Evolutionary conservation across 2,329 filamentous ascomycete species (phyloP).

Genomic region (Phaeosphaeriaceae sp.): DNA sequence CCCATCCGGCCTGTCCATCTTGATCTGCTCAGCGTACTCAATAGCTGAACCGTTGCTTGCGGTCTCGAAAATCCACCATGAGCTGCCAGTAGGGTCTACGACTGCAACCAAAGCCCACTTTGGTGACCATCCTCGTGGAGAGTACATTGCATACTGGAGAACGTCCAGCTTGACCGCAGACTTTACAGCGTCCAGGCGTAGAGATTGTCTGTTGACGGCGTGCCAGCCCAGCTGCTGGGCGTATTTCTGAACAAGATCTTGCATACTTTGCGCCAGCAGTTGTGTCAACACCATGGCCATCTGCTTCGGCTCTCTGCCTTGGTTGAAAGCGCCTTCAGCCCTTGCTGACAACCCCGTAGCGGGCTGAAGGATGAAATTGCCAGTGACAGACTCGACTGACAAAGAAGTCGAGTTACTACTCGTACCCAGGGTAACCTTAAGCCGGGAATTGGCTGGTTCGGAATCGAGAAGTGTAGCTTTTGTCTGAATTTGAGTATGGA

Average conservation of each 20-base stretch:
- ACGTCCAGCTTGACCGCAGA: conserved; percentile 67
- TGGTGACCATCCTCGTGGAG: conserved; percentile 72
- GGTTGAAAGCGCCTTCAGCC: conserved; percentile 71
- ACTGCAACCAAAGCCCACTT: conserved; percentile 74
- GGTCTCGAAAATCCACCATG: conserved; percentile 48
- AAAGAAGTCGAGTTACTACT: conserved; percentile 64
- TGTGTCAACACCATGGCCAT: conserved; percentile 65
- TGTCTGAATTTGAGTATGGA: conserved; percentile 65
- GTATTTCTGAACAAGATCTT: conserved; percentile 67
- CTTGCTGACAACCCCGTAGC: conserved; percentile 48
- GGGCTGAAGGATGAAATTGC: conserved; percentile 75
- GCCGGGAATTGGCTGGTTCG: conserved; percentile 70
- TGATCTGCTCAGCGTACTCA: conserved; percentile 36
- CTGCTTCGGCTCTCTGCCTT: conserved; percentile 63
- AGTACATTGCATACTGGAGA: conserved; percentile 72
- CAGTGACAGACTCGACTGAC: conserved; percentile 78
- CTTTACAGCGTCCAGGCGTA: conserved; percentile 61
- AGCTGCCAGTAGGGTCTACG: conserved; percentile 42
- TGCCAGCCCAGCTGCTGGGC: conserved; percentile 72
- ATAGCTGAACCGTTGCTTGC: conserved; percentile 29
- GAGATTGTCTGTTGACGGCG: conserved; percentile 43
- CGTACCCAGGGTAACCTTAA: conserved; percentile 75
- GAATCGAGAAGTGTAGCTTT: conserved; percentile 63
- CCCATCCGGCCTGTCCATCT: conserved; percentile 27
- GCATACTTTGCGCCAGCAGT: conserved; percentile 67